Evolutionary conservation across 345 rosid genomes (phyloP), one percentile per base, ranked within the genome.

Genomic region (Melaleuca alternifolia): DNA sequence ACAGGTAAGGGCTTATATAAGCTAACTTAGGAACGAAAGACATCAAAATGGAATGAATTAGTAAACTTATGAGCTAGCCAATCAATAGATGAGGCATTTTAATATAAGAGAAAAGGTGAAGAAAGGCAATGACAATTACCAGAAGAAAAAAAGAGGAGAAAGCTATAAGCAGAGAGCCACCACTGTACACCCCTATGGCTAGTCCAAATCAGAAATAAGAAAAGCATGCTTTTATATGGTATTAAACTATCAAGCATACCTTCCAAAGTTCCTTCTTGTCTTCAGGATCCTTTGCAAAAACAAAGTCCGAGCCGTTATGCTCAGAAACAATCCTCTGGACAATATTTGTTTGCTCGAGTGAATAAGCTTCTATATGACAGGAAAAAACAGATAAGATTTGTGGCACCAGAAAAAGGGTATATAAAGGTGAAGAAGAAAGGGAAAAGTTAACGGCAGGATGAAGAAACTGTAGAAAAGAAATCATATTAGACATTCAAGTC

Each of bases 231-330:
- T 71, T 37, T 71, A 37, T 71, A 18, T 5, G 26, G 16, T 44
- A 59, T 81, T 87, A 85, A 88, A 86, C 82, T 76, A 54, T 88
- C 11, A 7, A 53, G 24, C 51, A 15, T 92, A 96, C 99, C 97
- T 91, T 95, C 98, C 98, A 96, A 50, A 96, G 98, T 92, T 97
- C 98, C 23, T 92, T 94, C 89, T 97, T 97, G 33, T 96, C 95
- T 91, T 92, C 93, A 89, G 96, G 90, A 85, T 97, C 95, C 93
- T 95, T 96, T 10, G 97, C 97, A 82, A 95, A 96, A 86, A 94
- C 91, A 92, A 97, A 97, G 89, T 95, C 96, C 41, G 98, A 91
- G 85, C 98, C 97, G 87, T 90, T 95, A 92, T 96, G 96, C 90
- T 93, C 91, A 50, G 94, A 91, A 88, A 90, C 95, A 90, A 97